Conservation (phyloP, 257 asterid species). For the Apocynum venetum region DNA sequence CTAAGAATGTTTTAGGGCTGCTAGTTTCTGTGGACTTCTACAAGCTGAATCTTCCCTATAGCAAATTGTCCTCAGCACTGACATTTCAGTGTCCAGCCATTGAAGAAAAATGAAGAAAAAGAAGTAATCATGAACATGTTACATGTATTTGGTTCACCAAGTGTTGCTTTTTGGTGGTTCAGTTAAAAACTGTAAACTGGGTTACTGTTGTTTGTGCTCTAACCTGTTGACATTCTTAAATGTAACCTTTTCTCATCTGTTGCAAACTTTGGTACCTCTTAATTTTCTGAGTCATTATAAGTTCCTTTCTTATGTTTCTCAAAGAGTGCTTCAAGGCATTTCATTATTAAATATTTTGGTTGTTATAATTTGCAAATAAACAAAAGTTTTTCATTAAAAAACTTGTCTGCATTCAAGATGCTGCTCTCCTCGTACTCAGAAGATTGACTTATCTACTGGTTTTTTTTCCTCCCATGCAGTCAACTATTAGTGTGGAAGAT, state of each 20-base stretch:
- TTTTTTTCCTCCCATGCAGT: constrained; percentile 36
- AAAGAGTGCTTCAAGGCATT: neutral
- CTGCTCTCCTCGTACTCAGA: neutral
- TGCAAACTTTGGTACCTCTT: neutral
- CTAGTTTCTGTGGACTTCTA: neutral
- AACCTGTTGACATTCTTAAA: neutral
- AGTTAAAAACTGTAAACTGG: neutral
- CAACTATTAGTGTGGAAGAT: constrained; percentile 52
- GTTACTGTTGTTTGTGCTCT: neutral
- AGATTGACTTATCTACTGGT: neutral
- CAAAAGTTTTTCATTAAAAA: neutral
- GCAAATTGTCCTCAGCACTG: neutral
- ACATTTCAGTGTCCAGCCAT: neutral
- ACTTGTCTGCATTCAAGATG: neutral
- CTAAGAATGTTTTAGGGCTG: neutral
- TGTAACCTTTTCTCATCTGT: neutral
- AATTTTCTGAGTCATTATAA: neutral
- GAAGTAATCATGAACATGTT: neutral
- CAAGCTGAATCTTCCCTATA: neutral
- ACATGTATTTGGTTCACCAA: neutral
- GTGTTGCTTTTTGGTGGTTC: neutral
- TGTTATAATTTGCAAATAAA: neutral
- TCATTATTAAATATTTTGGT: neutral
- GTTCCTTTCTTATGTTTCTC: neutral
- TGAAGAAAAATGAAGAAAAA: neutral